Percentiles rank a stretch among this genome's conserved stretches.
phyloP scores from a whole-genome alignment of 2,329 filamentous ascomycete genomes.

The Diaporthe citrichinensis region DNA sequence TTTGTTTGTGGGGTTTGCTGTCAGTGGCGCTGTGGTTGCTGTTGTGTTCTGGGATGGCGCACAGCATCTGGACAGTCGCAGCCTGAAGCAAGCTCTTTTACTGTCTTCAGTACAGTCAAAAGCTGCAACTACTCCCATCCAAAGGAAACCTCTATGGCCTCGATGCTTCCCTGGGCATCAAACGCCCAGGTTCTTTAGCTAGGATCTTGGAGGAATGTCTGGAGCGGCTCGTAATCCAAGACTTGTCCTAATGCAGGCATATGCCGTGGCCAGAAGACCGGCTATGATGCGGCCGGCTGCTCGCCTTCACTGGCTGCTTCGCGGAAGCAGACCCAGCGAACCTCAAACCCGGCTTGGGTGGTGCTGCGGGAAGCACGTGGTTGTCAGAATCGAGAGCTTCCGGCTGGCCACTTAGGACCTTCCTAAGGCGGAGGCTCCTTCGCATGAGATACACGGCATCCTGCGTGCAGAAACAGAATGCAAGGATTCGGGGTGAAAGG shows the following conservation, averaged over 20 bases:
- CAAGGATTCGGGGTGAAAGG: constrained; percentile 14
- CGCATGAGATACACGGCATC: constrained; percentile 12
- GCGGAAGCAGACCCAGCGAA: constrained; percentile 3
- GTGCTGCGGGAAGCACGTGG: constrained; percentile 14
- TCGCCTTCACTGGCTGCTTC: not conserved
- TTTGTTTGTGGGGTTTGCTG: not conserved
- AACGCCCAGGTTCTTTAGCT: not conserved
- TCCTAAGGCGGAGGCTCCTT: constrained; percentile 21
- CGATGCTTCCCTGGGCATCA: not conserved
- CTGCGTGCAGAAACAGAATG: constrained; percentile 18
- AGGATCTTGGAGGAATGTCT: too few relatives aligned
- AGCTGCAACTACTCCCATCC: not conserved
- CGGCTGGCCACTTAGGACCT: constrained; percentile 6
- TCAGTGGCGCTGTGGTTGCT: not conserved
- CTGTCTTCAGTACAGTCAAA: not conserved
- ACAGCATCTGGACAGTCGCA: not conserved
- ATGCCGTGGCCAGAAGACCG: not conserved
- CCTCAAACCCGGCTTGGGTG: constrained; percentile 2
- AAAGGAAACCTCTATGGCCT: not conserved
- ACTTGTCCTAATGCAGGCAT: not conserved
- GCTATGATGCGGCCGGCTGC: not conserved
- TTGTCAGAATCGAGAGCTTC: constrained; percentile 10
- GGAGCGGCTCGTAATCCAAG: constrained; percentile 3
- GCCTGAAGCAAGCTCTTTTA: too few relatives aligned
- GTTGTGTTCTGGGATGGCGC: not conserved